These are phyloP conservation scores for Akanthomyces muscarius DNA, from an alignment of 2,329 filamentous ascomycete genomes.

Conservation along the genomic window DNA sequence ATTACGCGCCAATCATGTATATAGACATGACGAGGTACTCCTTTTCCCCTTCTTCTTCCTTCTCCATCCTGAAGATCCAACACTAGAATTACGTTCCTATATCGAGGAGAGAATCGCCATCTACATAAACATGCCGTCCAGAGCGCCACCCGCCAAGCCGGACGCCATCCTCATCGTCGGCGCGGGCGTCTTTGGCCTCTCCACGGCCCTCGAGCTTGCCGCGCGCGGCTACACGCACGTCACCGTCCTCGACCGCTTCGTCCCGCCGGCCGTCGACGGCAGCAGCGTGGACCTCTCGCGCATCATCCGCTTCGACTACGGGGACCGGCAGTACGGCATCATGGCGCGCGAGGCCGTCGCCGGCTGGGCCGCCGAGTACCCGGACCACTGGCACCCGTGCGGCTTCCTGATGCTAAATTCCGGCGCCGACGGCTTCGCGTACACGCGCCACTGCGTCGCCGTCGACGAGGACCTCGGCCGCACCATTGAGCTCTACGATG, in stretches of 20 bases:
- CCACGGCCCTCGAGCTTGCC: constrained; percentile 27
- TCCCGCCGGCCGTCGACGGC: constrained; percentile 34
- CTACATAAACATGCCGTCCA: neutral
- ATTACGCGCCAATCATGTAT: neutral
- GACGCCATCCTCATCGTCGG: constrained; percentile 28
- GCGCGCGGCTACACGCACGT: constrained; percentile 30
- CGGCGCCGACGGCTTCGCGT: constrained; percentile 19
- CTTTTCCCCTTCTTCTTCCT: no score
- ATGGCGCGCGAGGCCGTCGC: constrained; percentile 43
- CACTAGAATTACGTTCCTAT: no score
- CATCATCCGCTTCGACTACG: constrained; percentile 54
- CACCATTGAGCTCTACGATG: constrained; percentile 24
- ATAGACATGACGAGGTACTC: neutral
- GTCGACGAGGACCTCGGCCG: constrained; percentile 21
- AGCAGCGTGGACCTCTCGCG: constrained; percentile 41
- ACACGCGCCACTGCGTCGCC: constrained; percentile 22
- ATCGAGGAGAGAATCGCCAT: neutral
- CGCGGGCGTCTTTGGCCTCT: constrained; percentile 30
- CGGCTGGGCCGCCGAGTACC: constrained; percentile 27
- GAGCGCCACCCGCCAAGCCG: constrained; percentile 12
- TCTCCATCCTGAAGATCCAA: no score
- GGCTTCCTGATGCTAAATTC: constrained; percentile 31
- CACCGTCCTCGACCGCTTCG: constrained; percentile 33
- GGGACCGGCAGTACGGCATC: constrained; percentile 55
- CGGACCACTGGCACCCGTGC: constrained; percentile 28